Evolutionary conservation across 192 early-diverging fungal genomes (phyloP), one percentile per base, ranked within the genome.

Genomic region (Dissophora ornata): DNA sequence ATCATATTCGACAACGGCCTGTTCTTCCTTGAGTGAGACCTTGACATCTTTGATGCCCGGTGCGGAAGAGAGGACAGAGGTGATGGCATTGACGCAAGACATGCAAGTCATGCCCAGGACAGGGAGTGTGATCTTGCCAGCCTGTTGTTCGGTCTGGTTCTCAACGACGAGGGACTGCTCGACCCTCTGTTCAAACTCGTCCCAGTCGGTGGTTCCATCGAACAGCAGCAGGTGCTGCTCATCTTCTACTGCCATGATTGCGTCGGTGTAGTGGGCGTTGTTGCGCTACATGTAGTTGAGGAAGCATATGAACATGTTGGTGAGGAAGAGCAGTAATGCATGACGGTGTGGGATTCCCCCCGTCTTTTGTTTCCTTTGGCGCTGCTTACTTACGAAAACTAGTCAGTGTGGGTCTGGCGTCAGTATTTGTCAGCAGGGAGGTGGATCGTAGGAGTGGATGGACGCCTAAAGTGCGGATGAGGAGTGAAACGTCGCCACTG

Each of bases 11-110:
- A 94, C 87, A 11, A 49, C 63, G 16, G 87, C 93, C 30, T 66
- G 63, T 16, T 87, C 85, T 11, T 68, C 40, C 33, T 71, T 58
- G 42, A 94, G 82, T 60, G 87, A 82, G 40, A 93, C 88, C n/a
- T 67, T 40, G 22, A 84, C 83, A 15, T 79, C 52, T 7, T 77
- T 29, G 26, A 94, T 80, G 8, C 94, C 92, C 5, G 70, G 54
- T 21, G 47, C 28, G 21, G 56, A 57, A 12, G 56, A 65, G 49
- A 64, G 61, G 32, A 58, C 61, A 9, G 61, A 81, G 18, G 87
- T 90, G 45, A 95, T 86, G 1, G 91, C 84, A 9, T 84, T 86
- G 6, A 95, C 94, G 54, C 94, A 96, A 44, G 90, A 92, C 53
- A 91, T 82, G 81, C 93, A 94, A 0, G 90, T 93, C 93, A 94